Evolutionary conservation across 805 yeast species (phyloP), one percentile per base, ranked within the genome.

Genomic region (Starmera dryadoides): DNA sequence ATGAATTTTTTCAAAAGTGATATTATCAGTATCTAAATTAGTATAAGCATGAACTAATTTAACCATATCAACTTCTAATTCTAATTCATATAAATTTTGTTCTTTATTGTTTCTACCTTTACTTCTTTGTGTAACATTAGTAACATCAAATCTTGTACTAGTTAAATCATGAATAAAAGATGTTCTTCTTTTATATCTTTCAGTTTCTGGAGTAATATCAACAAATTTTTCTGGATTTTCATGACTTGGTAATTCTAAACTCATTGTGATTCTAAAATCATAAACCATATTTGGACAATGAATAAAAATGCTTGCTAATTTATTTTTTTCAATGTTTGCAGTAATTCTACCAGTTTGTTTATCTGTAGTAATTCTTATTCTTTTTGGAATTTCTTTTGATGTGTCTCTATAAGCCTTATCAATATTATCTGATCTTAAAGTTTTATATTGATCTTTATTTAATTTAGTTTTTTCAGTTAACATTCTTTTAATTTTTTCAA

Each of bases 141-240:
- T 85, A 44, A 84, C 62, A 60, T 85, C 94, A 47, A 85, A 73
- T 50, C 79, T 70, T 1, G 89, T 80, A 31, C 78, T 76, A 2
- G 93, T 82, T 8, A 81, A 79, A n/a, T 73, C 68, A 46, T 85
- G 89, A n/a, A 74, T 66, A 61, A 74, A 86, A 42, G 89, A 76
- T 21, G 71, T 69, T 45, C 97, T 70, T 48, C 81, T 79, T 60
- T 88, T 88, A 42, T 75, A 74, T 52, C 96, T 68, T 33, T 75
- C 73, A 42, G 73, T 54, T 19, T 70, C 65, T 7, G 83, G 81
- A 42, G 71, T 64, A 54, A 72, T 66, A 52, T 72, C 64, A 55
- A 68, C 67, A 59, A 75, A 53, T 66, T 71, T 62, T 73, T 56
- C 81, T 49, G 64, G 79, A 59, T 55, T 76, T 60, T 62, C 78